Conservation (phyloP, 2,329 filamentous ascomycete species). For the Furcasterigmium sp. region DNA sequence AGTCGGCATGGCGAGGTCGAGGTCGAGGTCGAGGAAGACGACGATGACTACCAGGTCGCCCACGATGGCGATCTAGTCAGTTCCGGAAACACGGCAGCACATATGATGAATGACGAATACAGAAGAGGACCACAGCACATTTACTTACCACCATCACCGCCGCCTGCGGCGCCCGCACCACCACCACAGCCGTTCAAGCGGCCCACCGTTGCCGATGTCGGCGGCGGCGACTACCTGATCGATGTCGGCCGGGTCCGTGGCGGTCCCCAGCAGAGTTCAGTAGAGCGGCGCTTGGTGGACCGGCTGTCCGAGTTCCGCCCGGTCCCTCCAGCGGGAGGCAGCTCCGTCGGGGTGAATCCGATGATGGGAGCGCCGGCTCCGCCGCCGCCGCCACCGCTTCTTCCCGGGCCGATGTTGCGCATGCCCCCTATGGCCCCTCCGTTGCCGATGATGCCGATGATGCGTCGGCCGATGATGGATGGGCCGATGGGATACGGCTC, state of each 20-base stretch:
- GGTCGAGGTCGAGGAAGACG: not conserved
- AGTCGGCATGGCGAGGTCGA: constrained; percentile 19
- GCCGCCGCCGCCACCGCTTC: constrained; percentile 11
- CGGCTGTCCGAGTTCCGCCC: constrained; percentile 41
- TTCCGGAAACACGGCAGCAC: constrained; percentile 46
- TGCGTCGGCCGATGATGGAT: constrained; percentile 35
- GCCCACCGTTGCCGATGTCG: constrained; percentile 19
- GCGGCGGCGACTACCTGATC: constrained; percentile 34
- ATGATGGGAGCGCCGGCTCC: not conserved
- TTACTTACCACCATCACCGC: constrained; percentile 25
- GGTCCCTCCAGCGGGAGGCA: constrained; percentile 17
- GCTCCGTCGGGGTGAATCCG: not conserved
- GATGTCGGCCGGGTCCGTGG: constrained; percentile 38
- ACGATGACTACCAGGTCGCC: constrained; percentile 19
- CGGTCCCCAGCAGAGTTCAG: constrained; percentile 30
- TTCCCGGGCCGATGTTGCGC: not conserved
- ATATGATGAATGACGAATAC: constrained; percentile 60
- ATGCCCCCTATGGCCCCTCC: constrained; percentile 22
- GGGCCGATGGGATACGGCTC: constrained; percentile 22
- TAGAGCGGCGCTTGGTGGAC: constrained; percentile 45
- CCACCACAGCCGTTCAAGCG: constrained; percentile 28
- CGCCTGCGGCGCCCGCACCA: constrained; percentile 19
- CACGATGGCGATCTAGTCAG: constrained; percentile 28
- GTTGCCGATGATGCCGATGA: constrained; percentile 22
- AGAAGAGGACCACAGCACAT: constrained; percentile 31